Base-by-base conservation (phyloP, 495 filamentous ascomycete species). In the Penicillium riverlandense region DNA sequence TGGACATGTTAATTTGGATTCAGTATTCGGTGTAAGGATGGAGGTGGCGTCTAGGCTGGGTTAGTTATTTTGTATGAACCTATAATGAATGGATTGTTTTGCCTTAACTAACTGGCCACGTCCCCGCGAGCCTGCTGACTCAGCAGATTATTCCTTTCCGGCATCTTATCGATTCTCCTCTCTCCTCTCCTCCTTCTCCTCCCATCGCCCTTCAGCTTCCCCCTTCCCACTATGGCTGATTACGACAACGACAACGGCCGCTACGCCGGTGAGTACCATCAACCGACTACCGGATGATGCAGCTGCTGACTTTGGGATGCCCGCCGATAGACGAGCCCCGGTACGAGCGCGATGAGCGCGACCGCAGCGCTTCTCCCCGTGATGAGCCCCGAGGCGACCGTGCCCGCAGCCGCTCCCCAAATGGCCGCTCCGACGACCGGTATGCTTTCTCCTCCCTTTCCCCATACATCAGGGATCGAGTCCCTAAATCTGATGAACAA, bases 311-410 rank as follows among this genome's bases (percentile, higher is more conserved):
- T 22, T 4, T 22, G 22, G 22, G 4, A 22, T 22, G 22, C 22
- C 22, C 22, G 22, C 4, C 22, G 22, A 22, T 46, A 87, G 88
- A 90, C 56, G 88, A 88, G 57, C 80, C 85, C 56, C 84, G 86
- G 53, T 91, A 86, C 57, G 85, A 90, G 46, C 86, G 84, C 62
- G 82, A 86, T 57, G 85, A 90, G 46, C 86, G 84, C 62, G 82
- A 90, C 48, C 87, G 92, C 62, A 95, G 89, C 72, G 90, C 90
- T 48, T 97, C 94, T 58, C 92, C 92, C 59, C 87, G 88, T 61
- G 80, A 80, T 45, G 71, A 78, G 50, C 75, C 76, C 52, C 84
- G 84, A 52, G 86, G 82, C 49, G 81, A 77, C 46, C 84, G 86
- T 59, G 82, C 83, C 55, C 82, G 86, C 52, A 89, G 84, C 62